These are phyloP conservation scores for Tolypocladium ovalisporum DNA, from an alignment of 2,329 filamentous ascomycete species.

Conservation along the genomic window DNA sequence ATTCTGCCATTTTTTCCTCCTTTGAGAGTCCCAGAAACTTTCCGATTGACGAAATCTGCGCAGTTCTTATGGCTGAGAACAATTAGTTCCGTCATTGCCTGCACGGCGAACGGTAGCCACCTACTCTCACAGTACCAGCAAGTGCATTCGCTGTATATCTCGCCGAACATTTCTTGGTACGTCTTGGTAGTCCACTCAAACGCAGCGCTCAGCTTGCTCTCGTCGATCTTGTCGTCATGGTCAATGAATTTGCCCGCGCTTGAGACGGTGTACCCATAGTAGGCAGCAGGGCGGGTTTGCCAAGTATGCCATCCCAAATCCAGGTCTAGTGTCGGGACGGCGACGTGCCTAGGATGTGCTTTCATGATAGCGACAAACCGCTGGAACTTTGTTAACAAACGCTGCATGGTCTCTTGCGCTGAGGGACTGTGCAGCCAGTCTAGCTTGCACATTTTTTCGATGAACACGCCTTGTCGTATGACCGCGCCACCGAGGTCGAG, in stretches of 20 bases:
- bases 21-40: conserved; percentile 4
- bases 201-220: conserved; percentile 46
- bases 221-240: conserved; percentile 76
- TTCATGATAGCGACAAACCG: conserved; percentile 54
- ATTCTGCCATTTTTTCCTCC: conserved; percentile 18
- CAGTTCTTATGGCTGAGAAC: conserved; percentile 1
- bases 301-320: conserved; percentile 76
- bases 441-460: conserved; percentile 64
- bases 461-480: conserved; percentile 53
- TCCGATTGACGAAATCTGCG: conserved; percentile 10
- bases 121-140: conserved; percentile 66
- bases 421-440: conserved; percentile 70
- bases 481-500: conserved; percentile 57
- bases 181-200: conserved; percentile 62
- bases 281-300: conserved; percentile 54
- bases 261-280: conserved; percentile 45
- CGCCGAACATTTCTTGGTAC: conserved; percentile 53
- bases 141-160: conserved; percentile 62
- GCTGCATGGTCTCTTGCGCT: conserved; percentile 48
- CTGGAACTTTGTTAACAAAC: conserved; percentile 53
- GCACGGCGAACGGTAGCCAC: neutral
- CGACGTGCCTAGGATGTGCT: conserved; percentile 30
- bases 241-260: conserved; percentile 52
- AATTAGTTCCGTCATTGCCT: neutral
- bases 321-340: conserved; percentile 63